Base-by-base conservation (phyloP, 2,329 filamentous ascomycete species). In the Fusarium chlamydosporum region DNA sequence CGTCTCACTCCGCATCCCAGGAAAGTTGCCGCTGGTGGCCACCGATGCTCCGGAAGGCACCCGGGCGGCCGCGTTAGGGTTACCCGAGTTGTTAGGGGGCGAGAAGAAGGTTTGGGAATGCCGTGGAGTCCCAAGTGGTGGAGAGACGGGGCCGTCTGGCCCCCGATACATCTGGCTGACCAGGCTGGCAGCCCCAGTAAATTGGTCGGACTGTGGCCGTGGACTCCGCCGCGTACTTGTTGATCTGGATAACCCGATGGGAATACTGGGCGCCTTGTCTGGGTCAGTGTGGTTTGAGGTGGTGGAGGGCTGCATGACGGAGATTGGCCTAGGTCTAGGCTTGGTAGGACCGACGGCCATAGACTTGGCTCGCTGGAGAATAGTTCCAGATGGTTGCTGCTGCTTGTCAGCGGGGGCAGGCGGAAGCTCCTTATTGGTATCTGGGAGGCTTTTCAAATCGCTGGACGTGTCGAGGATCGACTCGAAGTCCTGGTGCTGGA, bases 401-500 rank as follows among this genome's bases (percentile, higher is more conserved):
- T 73, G 72, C 55, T 76, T 78, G 11, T 75, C 74, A 62, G 53
- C 80, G 76, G 84, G 86, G 1, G 93, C 89, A 3, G 92, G 87
- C 7, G 93, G 92, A 18, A 96, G 87, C n/a, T 96, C 94, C 79
- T 97, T 97, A 79, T 96, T 91, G 37, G 84, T 86, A 75, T 91
- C 86, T 40, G 74, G 70, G 29, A 72, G 75, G 27, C 74, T 74
- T 59, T 79, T 76, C 56, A 78, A 73, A 57, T 91, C 88, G 52
- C 88, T 88, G 10, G 91, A 92, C 78, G 93, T 92, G 77, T 97
- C 93, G 40, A 97, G 85, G 64, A 98, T 97, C 66, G 93, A 90
- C 81, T 99, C 95, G 72, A 97, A 98, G 72, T 97, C 94, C 75
- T 97, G 92, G 80, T 97, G 92, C 77, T 97, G 92, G 66, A 99